phyloP scores from a whole-genome alignment of 345 rosid genomes.

The Pelargonium nanum region DNA sequence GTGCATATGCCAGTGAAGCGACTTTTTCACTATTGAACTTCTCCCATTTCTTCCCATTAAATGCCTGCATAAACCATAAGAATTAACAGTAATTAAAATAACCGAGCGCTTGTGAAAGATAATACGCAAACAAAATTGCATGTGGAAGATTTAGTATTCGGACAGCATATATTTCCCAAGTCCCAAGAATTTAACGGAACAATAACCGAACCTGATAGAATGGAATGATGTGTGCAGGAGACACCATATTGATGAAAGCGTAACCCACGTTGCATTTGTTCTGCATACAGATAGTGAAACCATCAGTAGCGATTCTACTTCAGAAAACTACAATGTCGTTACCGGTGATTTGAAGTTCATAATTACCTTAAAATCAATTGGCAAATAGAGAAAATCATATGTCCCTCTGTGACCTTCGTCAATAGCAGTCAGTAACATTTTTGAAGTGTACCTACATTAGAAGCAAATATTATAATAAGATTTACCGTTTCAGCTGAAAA shows the following conservation, averaged over 20 bases:
- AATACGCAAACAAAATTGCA: neutral
- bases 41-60: constrained; percentile 91
- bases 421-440: constrained; percentile 85
- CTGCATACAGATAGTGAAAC: constrained; percentile 37
- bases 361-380: constrained; percentile 81
- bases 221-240: constrained; percentile 76
- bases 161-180: neutral
- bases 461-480: constrained; percentile 12
- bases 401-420: constrained; percentile 77
- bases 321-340: constrained; percentile 7
- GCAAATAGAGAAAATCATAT: constrained; percentile 88
- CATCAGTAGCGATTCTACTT: constrained; percentile 14
- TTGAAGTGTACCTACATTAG: constrained; percentile 80
- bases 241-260: constrained; percentile 86
- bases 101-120: too few relatives aligned
- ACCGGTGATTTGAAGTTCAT: constrained; percentile 1
- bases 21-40: constrained; percentile 86
- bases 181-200: neutral
- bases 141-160: neutral
- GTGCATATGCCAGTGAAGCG: constrained; percentile 81
- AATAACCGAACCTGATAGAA: constrained; percentile 58
- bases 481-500: neutral
- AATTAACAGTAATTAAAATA: neutral
- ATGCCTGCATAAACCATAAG: constrained; percentile 38
- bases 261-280: constrained; percentile 98